Percentiles rank a stretch among this genome's conserved stretches.
These are phyloP conservation scores for Massarina eburnea DNA, from an alignment of 2,329 filamentous ascomycete genomes.

Conservation along the genomic window DNA sequence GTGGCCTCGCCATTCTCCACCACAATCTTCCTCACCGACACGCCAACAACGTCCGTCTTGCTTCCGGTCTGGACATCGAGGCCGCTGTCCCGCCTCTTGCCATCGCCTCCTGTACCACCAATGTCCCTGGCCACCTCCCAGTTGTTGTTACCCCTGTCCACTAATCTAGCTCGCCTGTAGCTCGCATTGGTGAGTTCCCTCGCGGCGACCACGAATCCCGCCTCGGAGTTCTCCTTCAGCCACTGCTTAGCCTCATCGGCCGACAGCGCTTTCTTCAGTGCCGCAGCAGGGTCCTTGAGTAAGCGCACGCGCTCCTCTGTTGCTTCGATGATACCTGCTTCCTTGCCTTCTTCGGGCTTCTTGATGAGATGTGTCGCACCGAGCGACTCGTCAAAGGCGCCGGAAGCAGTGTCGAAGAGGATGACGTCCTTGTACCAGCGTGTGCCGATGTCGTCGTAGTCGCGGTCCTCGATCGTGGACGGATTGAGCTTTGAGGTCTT, in stretches of 20 bases:
- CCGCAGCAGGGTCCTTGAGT: conserved; percentile 31
- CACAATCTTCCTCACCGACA: conserved; percentile 33
- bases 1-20: conserved; percentile 24
- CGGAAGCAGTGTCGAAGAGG: conserved; percentile 25
- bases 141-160: conserved; percentile 31
- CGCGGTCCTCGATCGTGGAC: conserved; percentile 31
- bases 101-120: conserved; percentile 25
- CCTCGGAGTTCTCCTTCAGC: conserved; percentile 31
- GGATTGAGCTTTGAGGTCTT: conserved; percentile 30
- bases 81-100: conserved; percentile 34
- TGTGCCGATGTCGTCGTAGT: conserved; percentile 39
- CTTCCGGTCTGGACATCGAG: conserved; percentile 35
- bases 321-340: conserved; percentile 39
- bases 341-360: conserved; percentile 27
- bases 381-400: conserved; percentile 30
- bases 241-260: conserved; percentile 26
- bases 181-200: conserved; percentile 37
- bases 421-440: conserved; percentile 43
- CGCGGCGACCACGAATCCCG: conserved; percentile 35
- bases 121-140: conserved; percentile 38
- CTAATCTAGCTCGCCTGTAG: conserved; percentile 37
- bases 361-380: conserved; percentile 34
- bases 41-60: conserved; percentile 38
- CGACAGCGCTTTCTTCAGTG: conserved; percentile 29
- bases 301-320: conserved; percentile 34